A percentile compares a stretch with the other conserved stretches of the same genome.
These are phyloP conservation scores for Aspergillus sp. DNA, from an alignment of 2,329 filamentous ascomycete species.

Conservation along the genomic window DNA sequence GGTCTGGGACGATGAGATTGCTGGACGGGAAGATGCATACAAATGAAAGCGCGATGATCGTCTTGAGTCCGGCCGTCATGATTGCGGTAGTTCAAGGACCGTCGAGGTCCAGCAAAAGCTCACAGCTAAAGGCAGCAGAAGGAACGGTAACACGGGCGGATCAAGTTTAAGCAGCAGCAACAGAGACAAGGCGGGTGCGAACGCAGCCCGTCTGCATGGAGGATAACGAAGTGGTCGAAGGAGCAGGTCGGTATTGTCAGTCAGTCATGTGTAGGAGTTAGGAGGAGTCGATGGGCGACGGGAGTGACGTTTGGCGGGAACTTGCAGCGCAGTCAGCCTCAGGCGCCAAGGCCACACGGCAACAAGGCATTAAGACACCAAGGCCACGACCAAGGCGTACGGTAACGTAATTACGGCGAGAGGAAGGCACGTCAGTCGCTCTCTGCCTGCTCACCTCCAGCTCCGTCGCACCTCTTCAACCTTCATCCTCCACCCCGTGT, in stretches of 20 bases:
- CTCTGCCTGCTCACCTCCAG: conserved; percentile 28
- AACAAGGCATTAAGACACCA: conserved; percentile 11
- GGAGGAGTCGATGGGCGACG: conserved; percentile 3
- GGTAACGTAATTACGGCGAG: conserved; percentile 15
- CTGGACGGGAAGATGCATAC: conserved; percentile 51
- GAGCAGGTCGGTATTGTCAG: neutral
- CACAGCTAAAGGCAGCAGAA: neutral
- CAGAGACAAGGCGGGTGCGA: neutral
- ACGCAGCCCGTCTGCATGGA: conserved; percentile 9
- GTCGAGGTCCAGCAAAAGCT: conserved; percentile 16
- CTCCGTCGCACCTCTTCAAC: neutral
- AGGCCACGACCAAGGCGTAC: conserved; percentile 2
- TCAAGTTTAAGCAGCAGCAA: neutral
- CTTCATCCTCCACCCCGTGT: conserved; percentile 9
- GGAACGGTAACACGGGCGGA: neutral
- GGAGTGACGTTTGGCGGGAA: conserved; percentile 30
- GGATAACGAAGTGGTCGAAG: neutral
- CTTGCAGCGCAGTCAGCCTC: conserved; percentile 13
- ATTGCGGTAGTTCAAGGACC: conserved; percentile 27
- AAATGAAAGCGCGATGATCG: conserved; percentile 98
- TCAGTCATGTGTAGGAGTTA: neutral
- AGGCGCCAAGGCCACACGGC: conserved; percentile 14
- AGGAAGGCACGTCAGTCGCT: conserved; percentile 35
- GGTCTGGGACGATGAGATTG: neutral
- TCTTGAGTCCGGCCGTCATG: conserved; percentile 88